Percentiles rank a stretch among this genome's conserved stretches.
Evolutionary conservation across 495 filamentous ascomycete species (phyloP).

Genomic region (Pseudomonodictys pantanalensis): DNA sequence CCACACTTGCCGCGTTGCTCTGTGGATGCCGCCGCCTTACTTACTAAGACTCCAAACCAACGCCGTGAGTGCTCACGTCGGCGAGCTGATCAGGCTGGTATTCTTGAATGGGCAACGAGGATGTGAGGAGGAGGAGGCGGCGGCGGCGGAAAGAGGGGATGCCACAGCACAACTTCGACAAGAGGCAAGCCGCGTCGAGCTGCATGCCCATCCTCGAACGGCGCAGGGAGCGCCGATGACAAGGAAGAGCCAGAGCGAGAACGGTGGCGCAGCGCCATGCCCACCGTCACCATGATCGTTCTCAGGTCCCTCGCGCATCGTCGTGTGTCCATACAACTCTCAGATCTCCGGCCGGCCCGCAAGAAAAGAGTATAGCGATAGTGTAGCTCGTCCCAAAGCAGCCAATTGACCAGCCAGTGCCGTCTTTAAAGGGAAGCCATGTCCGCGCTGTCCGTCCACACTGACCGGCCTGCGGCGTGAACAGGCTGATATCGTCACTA

Average conservation of each 20-base stretch:
- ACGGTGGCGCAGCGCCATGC: constrained; percentile 15
- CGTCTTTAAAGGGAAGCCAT: background rate
- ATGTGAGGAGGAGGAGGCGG: background rate
- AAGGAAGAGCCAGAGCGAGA: background rate
- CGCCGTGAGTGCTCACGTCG: no score
- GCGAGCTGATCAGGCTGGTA: no score
- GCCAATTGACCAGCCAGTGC: background rate
- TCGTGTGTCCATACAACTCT: no score
- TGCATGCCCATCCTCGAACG: no score
- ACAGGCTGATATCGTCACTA: constrained; percentile 19
- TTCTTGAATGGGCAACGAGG: background rate
- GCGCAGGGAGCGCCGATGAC: no score
- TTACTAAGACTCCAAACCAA: background rate
- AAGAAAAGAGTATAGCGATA: no score
- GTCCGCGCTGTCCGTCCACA: background rate
- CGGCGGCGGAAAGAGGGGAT: background rate
- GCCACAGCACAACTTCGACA: background rate
- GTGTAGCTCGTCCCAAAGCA: no score
- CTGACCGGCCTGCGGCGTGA: background rate
- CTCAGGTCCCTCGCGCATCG: no score
- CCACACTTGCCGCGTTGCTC: constrained; percentile 2
- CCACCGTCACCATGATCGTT: background rate
- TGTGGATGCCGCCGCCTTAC: background rate
- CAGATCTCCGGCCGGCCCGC: no score
- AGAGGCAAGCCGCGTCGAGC: no score